Base-by-base conservation (phyloP, 2,329 filamentous ascomycete species). In the Pseudocercospora pini-densiflorae region DNA sequence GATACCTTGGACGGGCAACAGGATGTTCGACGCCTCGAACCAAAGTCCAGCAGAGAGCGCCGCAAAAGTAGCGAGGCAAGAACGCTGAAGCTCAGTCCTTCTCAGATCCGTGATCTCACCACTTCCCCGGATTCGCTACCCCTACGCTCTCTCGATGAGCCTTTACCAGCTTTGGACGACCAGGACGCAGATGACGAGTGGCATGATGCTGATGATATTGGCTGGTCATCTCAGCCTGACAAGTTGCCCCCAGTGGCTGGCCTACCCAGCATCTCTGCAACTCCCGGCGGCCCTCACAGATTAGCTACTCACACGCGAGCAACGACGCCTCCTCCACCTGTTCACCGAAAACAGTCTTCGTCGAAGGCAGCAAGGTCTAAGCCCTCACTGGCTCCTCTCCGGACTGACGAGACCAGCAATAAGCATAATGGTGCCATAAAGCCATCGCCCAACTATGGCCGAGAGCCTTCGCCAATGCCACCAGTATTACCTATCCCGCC, bases 401-500 rank as follows among this genome's bases (percentile, higher is more conserved):
- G 49, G n/a, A 73, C 64, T 19, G 76, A 77, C 10, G 74, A 76
- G 14, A 70, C 74, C n/a, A 19, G 12, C 27, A 58, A 21, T 49
- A 77, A 70, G 9, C 72, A 70, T 1, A 75, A 71, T 57, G 74
- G 63, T 27, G 57, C 61, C 24, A 58, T 58, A 19, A 81, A 78
- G 59, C 74, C 77, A 8, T 75, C 77, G 1, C 70, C 74, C 2
- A 72, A 75, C 21, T 75, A 68, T 66, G 76, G 80, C 68, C 77
- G 64, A 14, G 65, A 75, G 6, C 68, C 77, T 7, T 83, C 81
- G 1, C 81, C 81, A 5, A 82, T 86, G 75, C 84, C 86, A 16
- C 72, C 81, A 7, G 79, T 84, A 1, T 83, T 90, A 43, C 88
- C 88, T 14, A 76, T 89, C 1, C 88, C 88, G 6, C 88, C 88